Percentiles rank a stretch among this genome's conserved stretches.
phyloP scores from a whole-genome alignment of 345 rosid genomes.

The Passiflora organensis region DNA sequence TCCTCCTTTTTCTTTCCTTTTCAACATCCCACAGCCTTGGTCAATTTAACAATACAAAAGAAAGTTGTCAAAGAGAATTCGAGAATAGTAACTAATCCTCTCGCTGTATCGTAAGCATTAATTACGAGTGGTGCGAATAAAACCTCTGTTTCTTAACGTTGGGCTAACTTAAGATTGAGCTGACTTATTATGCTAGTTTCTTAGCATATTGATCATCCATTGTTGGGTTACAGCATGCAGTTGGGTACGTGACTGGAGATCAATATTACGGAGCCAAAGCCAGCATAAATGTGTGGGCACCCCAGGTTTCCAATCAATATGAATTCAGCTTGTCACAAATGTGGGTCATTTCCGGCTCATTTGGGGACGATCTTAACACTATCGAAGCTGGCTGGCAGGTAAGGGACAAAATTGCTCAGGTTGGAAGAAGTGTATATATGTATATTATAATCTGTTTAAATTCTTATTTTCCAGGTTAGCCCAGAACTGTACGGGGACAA shows the following conservation, averaged over 20 bases:
- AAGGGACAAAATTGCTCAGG: constrained; percentile 2
- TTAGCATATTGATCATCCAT: not conserved
- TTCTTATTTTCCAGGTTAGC: constrained; percentile 73
- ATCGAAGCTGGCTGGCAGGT: constrained; percentile 99
- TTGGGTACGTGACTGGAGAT: constrained; percentile 78
- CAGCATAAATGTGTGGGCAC: constrained; percentile 94
- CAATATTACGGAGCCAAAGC: constrained; percentile 96
- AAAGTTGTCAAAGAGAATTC: constrained; percentile 38
- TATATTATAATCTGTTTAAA: too few relatives aligned
- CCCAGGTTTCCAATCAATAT: constrained; percentile 62
- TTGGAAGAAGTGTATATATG: too few relatives aligned
- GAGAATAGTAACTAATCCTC: too few relatives aligned
- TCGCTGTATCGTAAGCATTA: too few relatives aligned
- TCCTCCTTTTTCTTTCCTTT: not conserved
- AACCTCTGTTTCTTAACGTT: too few relatives aligned
- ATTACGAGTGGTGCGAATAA: constrained; percentile 24
- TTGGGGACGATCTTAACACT: constrained; percentile 87
- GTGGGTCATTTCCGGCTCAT: constrained; percentile 98
- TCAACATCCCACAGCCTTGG: constrained; percentile 11
- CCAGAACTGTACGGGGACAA: constrained; percentile 95
- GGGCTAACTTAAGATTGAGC: too few relatives aligned
- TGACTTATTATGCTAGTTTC: too few relatives aligned
- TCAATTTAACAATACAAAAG: constrained; percentile 12
- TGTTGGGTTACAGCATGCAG: constrained; percentile 71
- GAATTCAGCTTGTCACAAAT: constrained; percentile 93